Base-by-base conservation (phyloP, 1,139 yeast species). In the Blastobotrys elegans region DNA sequence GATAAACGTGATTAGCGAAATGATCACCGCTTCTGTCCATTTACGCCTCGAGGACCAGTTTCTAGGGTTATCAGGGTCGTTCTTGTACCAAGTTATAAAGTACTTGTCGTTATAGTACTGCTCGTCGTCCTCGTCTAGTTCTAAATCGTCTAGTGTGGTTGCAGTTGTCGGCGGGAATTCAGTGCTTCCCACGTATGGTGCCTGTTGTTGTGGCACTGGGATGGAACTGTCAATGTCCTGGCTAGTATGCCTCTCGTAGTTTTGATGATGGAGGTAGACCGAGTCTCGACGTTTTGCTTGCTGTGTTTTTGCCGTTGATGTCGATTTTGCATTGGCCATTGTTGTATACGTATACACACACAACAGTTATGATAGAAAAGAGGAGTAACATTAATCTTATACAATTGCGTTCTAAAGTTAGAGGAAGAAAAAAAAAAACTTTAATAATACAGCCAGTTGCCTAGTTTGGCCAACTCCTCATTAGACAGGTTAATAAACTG, bases 21-120 rank as follows among this genome's bases (percentile, higher is more conserved):
- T 81, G n/a, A 77, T 61, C n/a, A 60, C 44, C 3, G 80, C 74
- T 45, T 73, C 74, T 17, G 64, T 50, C 56, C 72, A 62, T 55
- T 78, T 78, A 26, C 65, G 58, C 0, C 46, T 20, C 0, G 50
- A 27, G 0, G 72, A 31, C 85, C 85, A 81, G 61, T 80, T 80
- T 49, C 82, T 64, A 31, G 87, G 84, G 55, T 74, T 73, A 14
- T 64, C 65, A 0, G 80, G 78, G 58, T 81, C 38, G 4, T 5
- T 5, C 14, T 16, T 16, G 7, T 24, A 21, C 38, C 38, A 34
- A n/a, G 38, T 34, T 3, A 34, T 24, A 34, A 18, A 34, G 18
- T 34, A 34, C 26, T 34, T 34, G 26, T 18, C 22, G 10, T 17
- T 4, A 30, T 30, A 14, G 13, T 30, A 13, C 6, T 30, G 33